Conservation (phyloP, 768 basidiomycete species). For the Candolleomyces aberdarensis region DNA sequence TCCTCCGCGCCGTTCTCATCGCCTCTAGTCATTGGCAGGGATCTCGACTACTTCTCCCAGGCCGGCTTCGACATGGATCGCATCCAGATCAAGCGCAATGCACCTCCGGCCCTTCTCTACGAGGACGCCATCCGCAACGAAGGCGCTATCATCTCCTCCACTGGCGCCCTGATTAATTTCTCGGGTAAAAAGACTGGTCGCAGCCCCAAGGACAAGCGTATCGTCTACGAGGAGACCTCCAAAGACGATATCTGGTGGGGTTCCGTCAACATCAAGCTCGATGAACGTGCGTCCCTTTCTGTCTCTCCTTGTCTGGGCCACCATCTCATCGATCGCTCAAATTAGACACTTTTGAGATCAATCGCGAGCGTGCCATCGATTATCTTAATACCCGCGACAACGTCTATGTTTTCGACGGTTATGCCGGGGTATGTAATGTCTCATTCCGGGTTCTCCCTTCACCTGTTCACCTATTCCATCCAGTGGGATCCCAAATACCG, state of each 20-base stretch:
- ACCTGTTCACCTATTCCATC: conserved; percentile 9
- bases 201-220: conserved; percentile 98
- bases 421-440: conserved; percentile 67
- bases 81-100: conserved; percentile 94
- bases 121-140: conserved; percentile 99
- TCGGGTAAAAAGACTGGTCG: conserved; percentile 99
- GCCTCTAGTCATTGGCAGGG: conserved; percentile 77
- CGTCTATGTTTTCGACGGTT: conserved; percentile 97
- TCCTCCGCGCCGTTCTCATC: conserved; percentile 1
- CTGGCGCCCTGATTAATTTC: conserved; percentile 98
- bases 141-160: conserved; percentile 95
- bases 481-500: conserved; percentile 99
- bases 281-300: conserved; percentile 64
- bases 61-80: conserved; percentile 99
- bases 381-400: conserved; percentile 98
- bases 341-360: conserved; percentile 97
- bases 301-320: conserved; percentile 1
- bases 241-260: conserved; percentile 99
- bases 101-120: conserved; percentile 85
- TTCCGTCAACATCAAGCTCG: conserved; percentile 98
- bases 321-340: conserved; percentile 5
- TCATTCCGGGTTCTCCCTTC: conserved; percentile 1
- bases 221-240: conserved; percentile 94
- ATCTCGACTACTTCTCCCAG: conserved; percentile 96
- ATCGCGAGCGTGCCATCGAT: conserved; percentile 98